Base-by-base conservation (phyloP, 2,329 filamentous ascomycete species). In the Alternaria angustiovoidea region DNA sequence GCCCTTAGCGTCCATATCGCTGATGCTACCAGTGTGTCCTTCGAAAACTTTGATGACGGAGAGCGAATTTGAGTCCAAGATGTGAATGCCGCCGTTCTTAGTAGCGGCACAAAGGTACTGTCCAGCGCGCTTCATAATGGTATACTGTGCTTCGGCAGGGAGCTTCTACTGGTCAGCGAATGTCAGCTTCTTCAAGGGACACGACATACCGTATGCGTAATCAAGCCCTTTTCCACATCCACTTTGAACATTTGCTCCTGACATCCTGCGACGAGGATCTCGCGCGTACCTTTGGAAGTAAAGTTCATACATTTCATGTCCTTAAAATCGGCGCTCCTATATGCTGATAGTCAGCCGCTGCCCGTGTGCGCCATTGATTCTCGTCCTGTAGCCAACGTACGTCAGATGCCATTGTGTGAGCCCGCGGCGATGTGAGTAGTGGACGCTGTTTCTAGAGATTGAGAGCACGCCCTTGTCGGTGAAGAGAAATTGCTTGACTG, bases 291-390 rank as follows among this genome's bases (percentile, higher is more conserved):
- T 73, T 93, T 93, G 28, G 92, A 93, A 1, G 93, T 96, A 75
- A 96, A 97, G 76, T 91, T 94, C 93, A 98, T 98, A 79, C 95
- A 98, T 69, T 89, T 88, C 65, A 99, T 82, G 74, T 97, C 92
- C 65, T 86, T 88, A 90, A 98, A 96, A 57, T 91, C 90, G 28
- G 88, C 83, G 72, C 88, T 85, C 65, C 89, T 91, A 65, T 57
- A 63, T 3, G 41, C 36, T 28, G 46, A 34, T 24, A 12, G 61
- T 76, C 68, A 75, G 68, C 63, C 63, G 46, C 47, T 44, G 14
- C 16, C 43, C 16, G 18, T 43, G 20, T 24, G 11, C 18, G 26
- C 28, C 8, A 6, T 26, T 49, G 20, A 1, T 18, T n/a, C 30
- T 6, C 46, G 2, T 49, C 14, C 14, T 32, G 32, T 20, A 1